phyloP scores from a whole-genome alignment of 1,284 basidiomycete genomes.

The Malassezia sympodialis region DNA sequence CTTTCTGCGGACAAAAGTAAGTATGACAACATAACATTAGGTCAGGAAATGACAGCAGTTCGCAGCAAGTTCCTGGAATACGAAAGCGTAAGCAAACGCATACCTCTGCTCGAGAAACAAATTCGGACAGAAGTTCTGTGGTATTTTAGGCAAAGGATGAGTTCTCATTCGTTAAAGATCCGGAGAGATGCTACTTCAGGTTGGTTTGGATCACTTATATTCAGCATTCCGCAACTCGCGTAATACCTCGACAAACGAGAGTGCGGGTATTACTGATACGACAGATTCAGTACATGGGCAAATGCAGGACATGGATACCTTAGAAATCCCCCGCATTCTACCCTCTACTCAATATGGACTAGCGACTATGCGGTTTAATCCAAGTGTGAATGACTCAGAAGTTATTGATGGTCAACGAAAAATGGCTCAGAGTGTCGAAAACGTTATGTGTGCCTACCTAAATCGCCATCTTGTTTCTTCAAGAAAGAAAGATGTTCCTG shows the following conservation, averaged over 20 bases:
- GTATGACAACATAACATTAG: conserved; percentile 1
- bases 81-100: conserved; percentile 39
- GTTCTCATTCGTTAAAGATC: not conserved
- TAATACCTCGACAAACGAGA: not conserved
- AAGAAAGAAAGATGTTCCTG: not conserved
- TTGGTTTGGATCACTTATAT: not conserved
- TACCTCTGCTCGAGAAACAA: conserved; percentile 35
- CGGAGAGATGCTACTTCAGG: not conserved
- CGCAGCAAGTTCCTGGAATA: conserved; percentile 42
- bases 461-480: conserved; percentile 22
- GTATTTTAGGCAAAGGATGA: conserved; percentile 39
- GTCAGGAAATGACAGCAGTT: conserved; percentile 45
- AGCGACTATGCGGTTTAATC: conserved; percentile 6
- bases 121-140: conserved; percentile 37
- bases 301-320: not conserved
- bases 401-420: conserved; percentile 28
- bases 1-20: conserved; percentile 40
- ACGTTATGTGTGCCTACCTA: conserved; percentile 42
- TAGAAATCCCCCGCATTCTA: conserved; percentile 3
- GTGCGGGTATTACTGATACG: not conserved
- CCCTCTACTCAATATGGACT: conserved; percentile 16
- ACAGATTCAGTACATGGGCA: not conserved
- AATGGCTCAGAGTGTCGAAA: conserved; percentile 33
- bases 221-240: not conserved
- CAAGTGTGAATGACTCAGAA: conserved; percentile 8